phyloP scores from a whole-genome alignment of 441 rosid genomes.

The Arabidopsis lyrata region DNA sequence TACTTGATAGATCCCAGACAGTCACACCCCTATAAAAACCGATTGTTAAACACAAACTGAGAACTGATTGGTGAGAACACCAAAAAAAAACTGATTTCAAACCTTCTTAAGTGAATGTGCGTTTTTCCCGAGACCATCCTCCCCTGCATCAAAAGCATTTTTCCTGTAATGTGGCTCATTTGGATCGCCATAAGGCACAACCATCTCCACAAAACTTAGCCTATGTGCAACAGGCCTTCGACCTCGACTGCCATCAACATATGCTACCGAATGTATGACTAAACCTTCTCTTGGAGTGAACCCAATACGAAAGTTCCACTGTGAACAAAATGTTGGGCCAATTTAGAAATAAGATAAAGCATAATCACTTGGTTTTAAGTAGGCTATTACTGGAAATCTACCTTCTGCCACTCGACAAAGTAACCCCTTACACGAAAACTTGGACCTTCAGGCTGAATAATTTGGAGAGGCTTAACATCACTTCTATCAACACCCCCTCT shows the following conservation, averaged over 20 bases:
- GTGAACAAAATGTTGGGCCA: slow-evolving; percentile 44
- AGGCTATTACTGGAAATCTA: slow-evolving; percentile 32
- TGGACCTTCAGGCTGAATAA: slow-evolving; percentile 89
- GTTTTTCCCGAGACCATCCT: slow-evolving; percentile 95
- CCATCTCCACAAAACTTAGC: slow-evolving; percentile 94
- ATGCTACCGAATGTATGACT: slow-evolving; percentile 89
- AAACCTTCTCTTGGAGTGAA: slow-evolving; percentile 92
- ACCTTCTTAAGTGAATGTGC: slow-evolving; percentile 96
- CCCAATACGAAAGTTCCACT: slow-evolving; percentile 96
- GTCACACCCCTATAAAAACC: slow-evolving; percentile 77
- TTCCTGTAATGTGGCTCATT: slow-evolving; percentile 92
- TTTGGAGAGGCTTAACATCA: slow-evolving; percentile 84
- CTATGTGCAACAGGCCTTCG: slow-evolving; percentile 88
- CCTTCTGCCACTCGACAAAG: slow-evolving; percentile 94
- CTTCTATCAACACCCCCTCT: slow-evolving; percentile 92
- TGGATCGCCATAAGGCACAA: slow-evolving; percentile 95
- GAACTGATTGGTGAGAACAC: slow-evolving; percentile 16
- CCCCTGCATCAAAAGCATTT: slow-evolving; percentile 96
- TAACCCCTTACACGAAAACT: slow-evolving; percentile 85
- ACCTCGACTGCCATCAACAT: slow-evolving; percentile 88
- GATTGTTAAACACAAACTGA: slow-evolving; percentile 24
- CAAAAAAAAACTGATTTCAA: slow-evolving; percentile 18
- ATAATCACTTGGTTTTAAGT: slow-evolving; percentile 6
- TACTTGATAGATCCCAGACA: slow-evolving; percentile 89
- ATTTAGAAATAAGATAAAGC: slow-evolving; percentile 16